Evolutionary conservation across 2,329 filamentous ascomycete species (phyloP), one percentile per base, ranked within the genome.

Genomic region (Metarhizium album): DNA sequence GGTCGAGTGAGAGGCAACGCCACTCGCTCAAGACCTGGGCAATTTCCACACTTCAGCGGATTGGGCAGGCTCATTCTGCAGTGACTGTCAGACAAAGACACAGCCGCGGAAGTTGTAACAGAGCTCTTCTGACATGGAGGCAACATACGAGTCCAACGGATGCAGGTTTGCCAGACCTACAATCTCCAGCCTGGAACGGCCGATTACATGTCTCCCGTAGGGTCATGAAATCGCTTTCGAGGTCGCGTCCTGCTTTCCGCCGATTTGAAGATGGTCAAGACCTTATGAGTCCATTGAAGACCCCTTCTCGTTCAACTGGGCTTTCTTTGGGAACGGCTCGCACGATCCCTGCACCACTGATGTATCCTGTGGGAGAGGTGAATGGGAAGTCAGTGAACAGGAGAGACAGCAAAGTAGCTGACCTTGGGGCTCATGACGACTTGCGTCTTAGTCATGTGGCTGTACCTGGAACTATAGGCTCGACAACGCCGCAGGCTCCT

Each of bases 271-370:
- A 54, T 24, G 52, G 50, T 8, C 56, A 60, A 37, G 55, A 57
- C 33, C 45, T 54, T 1, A 50, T 52, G 20, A 60, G 54, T 45
- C 51, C 58, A 6, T 50, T 69, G 14, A 67, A 69, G 46, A 75
- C 73, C 7, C 73, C 73, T 2, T 75, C 71, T n/a, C 70, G 70
- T 47, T 70, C 71, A 66, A 73, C 70, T 2, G 69, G 74, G 3
- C 62, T 68, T 47, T 62, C 68, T 6, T 62, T 68, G 29, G 64
- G 68, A 4, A 64, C 70, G 53, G 60, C 65, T 6, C 67, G 64
- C 29, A 57, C 60, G 2, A 38, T 63, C 22, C 54, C 59, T 9
- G 49, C 60, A 22, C 59, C 59, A 24, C 57, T 58, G 14, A 67
- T 67, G 57, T 58, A 62, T 16, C 55, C 64, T 14, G 54, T 67